Conservation (phyloP, 176 grass and related monocot genomes). For the Ananas comosus region DNA sequence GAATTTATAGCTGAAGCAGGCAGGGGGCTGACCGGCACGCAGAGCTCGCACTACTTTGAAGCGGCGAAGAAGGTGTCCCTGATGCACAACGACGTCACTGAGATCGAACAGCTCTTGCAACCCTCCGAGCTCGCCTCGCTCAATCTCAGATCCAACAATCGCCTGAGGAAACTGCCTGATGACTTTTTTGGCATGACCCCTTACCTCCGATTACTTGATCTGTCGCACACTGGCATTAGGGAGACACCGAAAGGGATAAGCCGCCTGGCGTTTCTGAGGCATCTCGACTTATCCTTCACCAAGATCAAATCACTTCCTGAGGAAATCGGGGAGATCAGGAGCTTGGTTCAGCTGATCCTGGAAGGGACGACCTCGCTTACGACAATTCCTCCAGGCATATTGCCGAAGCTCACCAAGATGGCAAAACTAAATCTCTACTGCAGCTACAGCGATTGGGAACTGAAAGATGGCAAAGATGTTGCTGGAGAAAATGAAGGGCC, state of each 20-base stretch:
- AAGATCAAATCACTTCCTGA: background rate
- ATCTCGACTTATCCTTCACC: background rate
- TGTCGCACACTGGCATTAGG: background rate
- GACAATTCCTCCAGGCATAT: no score
- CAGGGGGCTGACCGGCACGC: background rate
- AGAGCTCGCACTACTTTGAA: background rate
- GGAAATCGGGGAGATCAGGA: background rate
- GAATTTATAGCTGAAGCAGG: background rate
- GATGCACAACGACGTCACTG: background rate
- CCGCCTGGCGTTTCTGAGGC: background rate
- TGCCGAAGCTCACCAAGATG: no score
- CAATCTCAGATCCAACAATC: background rate
- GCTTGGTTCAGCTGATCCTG: no score
- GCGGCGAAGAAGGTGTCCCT: background rate
- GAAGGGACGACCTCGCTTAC: no score
- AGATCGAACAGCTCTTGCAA: background rate
- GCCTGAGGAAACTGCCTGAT: background rate
- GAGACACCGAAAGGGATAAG: background rate
- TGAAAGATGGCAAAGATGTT: background rate
- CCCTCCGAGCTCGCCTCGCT: no score
- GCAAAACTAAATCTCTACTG: no score
- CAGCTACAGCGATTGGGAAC: background rate
- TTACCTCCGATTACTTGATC: background rate
- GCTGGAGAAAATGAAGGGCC: background rate
- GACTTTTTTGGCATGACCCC: background rate